Evolutionary conservation across 2,329 filamentous ascomycete genomes (phyloP).

Genomic region (Hypoxylon sp.): DNA sequence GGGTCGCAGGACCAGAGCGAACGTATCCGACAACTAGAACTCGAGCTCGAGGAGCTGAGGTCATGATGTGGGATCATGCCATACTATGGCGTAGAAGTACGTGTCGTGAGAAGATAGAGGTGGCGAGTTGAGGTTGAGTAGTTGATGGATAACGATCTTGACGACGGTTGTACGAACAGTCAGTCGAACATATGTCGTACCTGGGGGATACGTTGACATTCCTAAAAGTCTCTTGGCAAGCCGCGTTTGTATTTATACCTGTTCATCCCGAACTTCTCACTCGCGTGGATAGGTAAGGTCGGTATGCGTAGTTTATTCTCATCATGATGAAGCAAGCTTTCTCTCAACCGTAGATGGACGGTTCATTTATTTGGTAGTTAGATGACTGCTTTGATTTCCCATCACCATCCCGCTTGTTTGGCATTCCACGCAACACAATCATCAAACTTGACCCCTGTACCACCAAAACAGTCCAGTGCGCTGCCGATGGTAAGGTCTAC

Average conservation of each 20-base stretch:
- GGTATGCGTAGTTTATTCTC: conserved; percentile 12
- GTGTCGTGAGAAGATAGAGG: conserved; percentile 38
- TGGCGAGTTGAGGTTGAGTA: conserved; percentile 24
- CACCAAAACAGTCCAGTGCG: conserved; percentile 95
- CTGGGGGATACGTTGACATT: conserved; percentile 24
- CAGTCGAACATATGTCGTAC: conserved; percentile 33
- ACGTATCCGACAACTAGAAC: conserved; percentile 76
- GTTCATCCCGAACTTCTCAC: conserved; percentile 18
- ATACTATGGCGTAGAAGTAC: conserved; percentile 27
- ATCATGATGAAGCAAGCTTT: conserved; percentile 20
- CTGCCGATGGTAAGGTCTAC: conserved; percentile 97
- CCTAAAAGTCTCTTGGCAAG: conserved; percentile 40
- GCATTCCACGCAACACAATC: conserved; percentile 93
- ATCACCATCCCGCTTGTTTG: conserved; percentile 54
- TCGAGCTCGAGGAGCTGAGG: conserved; percentile 75
- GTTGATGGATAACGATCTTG: conserved; percentile 49
- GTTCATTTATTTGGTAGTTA: conserved; percentile 13
- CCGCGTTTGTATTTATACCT: conserved; percentile 39
- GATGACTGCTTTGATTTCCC: neutral
- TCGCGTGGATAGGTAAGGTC: conserved; percentile 12
- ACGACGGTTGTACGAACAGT: conserved; percentile 50
- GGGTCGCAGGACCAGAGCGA: conserved; percentile 75
- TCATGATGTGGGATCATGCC: conserved; percentile 59
- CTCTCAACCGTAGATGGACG: neutral
- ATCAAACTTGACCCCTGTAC: conserved; percentile 85